Evolutionary conservation across 2,329 filamentous ascomycete species (phyloP), one percentile per base, ranked within the genome.

Genomic region (Neurospora crassa): DNA sequence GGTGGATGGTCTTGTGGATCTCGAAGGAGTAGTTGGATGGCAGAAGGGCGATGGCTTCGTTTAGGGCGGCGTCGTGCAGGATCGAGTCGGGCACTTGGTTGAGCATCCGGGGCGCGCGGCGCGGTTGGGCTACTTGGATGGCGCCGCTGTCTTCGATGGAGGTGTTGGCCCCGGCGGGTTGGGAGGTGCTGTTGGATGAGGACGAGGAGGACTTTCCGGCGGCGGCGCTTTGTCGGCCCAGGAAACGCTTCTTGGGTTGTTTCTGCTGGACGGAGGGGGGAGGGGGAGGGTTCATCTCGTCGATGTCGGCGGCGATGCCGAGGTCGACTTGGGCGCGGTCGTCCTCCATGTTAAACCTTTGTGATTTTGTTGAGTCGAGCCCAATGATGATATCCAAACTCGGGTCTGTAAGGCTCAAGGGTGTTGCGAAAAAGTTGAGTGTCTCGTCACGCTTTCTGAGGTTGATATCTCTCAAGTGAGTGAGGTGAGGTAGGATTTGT

Each of bases 11-110:
- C 83, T 99, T 99, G 79, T 93, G 96, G 71, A 99, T 94, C 83
- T 99, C 96, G 80, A 99, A 99, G 77, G 92, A 95, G 86, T 99
- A 99, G 84, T 99, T 99, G n/a, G 89, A 84, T 1, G 96, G 96
- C 2, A 99, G 88, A 41, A 99, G 87, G 6, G 89, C 86, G 72
- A 98, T 94, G 3, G 96, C 96, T 67, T 90, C 91, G 80, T 95
- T 95, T 78, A 99, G 92, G 68, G 91, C 92, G 68, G 90, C 85
- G 78, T 99, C 91, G 74, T 97, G 87, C 24, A 96, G 85, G 74
- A 99, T 97, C 74, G 95, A 91, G 18, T 90, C 86, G 2, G 96
- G 95, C 1, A 99, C 92, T 78, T 96, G 92, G 79, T 97, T 98
- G 73, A 98, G 82, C n/a, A 94, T 88, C 74, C 96, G 88, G 1